phyloP scores from a whole-genome alignment of 805 yeast species.

The Lipomyces starkeyi region DNA sequence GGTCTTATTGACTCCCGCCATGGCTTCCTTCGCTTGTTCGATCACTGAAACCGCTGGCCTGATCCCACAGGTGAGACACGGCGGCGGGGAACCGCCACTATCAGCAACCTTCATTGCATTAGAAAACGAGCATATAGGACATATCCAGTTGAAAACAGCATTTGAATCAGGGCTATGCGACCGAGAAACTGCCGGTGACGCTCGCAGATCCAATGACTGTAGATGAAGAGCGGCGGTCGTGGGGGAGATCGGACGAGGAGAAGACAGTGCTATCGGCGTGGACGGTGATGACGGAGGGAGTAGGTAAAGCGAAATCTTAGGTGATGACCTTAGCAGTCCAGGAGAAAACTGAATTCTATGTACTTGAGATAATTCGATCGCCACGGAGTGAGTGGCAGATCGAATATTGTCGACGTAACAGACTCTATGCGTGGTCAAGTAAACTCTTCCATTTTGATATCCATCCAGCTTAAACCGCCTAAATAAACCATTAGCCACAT shows the following conservation, averaged over 20 bases:
- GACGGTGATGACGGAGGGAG: neutral
- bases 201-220: slow-evolving; percentile 1
- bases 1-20: neutral
- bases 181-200: slow-evolving; percentile 12
- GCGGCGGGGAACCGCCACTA: slow-evolving; percentile 48
- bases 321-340: slow-evolving; percentile 76
- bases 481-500: neutral
- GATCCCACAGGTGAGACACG: slow-evolving; percentile 70
- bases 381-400: slow-evolving; percentile 54
- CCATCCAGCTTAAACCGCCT: slow-evolving; percentile 64
- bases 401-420: slow-evolving; percentile 67
- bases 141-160: slow-evolving; percentile 64
- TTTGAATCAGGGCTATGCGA: slow-evolving; percentile 13
- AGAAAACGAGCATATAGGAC: slow-evolving; percentile 85
- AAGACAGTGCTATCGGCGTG: neutral
- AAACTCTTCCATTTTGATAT: slow-evolving; percentile 76
- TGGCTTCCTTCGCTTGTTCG: slow-evolving; percentile 12
- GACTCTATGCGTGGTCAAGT: slow-evolving; percentile 73
- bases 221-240: neutral
- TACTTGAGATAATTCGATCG: slow-evolving; percentile 54
- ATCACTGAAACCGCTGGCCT: slow-evolving; percentile 45
- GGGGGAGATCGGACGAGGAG: slow-evolving; percentile 17
- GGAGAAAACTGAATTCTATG: slow-evolving; percentile 38
- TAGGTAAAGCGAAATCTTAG: slow-evolving; percentile 62
- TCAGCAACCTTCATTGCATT: slow-evolving; percentile 53